Conservation (phyloP, 768 basidiomycete genomes). For the Russula sp. region DNA sequence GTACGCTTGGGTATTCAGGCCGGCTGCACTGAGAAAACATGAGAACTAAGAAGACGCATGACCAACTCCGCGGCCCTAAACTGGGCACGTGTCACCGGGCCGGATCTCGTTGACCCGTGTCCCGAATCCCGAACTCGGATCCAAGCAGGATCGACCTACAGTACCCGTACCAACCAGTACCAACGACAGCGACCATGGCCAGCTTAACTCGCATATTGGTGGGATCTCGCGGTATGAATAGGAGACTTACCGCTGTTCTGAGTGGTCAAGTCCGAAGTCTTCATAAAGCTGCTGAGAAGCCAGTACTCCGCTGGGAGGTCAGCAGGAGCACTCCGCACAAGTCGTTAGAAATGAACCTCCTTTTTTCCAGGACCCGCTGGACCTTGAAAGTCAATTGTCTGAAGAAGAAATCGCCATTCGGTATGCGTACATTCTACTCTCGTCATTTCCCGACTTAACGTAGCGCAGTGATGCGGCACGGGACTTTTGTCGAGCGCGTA, state of each 20-base stretch:
- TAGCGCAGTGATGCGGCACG: slow-evolving; percentile 63
- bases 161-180: neutral
- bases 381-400: slow-evolving; percentile 68
- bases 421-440: slow-evolving; percentile 33
- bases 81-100: neutral
- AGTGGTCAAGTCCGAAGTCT: neutral
- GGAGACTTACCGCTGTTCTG: neutral
- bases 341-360: neutral
- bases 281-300: neutral
- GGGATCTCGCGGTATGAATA: neutral
- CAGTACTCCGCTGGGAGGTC: slow-evolving; percentile 28
- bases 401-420: slow-evolving; percentile 88
- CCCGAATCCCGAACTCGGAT: neutral
- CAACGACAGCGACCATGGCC: slow-evolving; percentile 4
- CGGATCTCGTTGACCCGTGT: neutral
- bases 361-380: slow-evolving; percentile 65
- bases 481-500: slow-evolving; percentile 67
- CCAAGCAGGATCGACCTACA: neutral
- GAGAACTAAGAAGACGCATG: no score
- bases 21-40: no score
- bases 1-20: neutral
- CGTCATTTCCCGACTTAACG: neutral
- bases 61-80: neutral
- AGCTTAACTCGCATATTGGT: neutral
- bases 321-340: neutral